Percentiles rank a stretch among this genome's conserved stretches.
These are phyloP conservation scores for Diutina siamensis DNA, from an alignment of 1,139 yeast genomes.

Conservation along the genomic window DNA sequence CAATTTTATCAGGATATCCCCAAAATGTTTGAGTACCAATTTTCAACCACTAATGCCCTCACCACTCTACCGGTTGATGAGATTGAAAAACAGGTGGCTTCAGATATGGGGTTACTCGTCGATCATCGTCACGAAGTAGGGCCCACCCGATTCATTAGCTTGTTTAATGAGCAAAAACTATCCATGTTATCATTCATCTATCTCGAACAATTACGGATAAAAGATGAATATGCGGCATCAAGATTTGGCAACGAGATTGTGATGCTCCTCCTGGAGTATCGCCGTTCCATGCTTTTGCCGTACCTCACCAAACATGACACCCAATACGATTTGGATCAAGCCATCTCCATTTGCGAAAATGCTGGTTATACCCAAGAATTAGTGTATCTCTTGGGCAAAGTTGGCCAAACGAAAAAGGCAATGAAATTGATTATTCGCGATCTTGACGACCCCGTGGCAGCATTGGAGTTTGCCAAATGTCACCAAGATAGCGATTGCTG, in stretches of 20 bases:
- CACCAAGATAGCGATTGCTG: constrained; percentile 70
- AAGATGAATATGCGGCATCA: constrained; percentile 43
- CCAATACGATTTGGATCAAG: constrained; percentile 58
- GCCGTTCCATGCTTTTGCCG: constrained; percentile 38
- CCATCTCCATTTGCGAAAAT: constrained; percentile 51
- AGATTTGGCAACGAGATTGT: constrained; percentile 60
- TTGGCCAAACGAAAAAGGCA: constrained; percentile 74
- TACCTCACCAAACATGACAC: constrained; percentile 38
- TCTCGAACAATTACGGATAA: constrained; percentile 38
- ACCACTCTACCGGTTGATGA: constrained; percentile 29
- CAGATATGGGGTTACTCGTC: constrained; percentile 46
- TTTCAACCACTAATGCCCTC: neutral
- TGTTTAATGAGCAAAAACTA: constrained; percentile 33
- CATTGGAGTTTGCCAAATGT: constrained; percentile 68
- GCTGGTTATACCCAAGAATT: constrained; percentile 51
- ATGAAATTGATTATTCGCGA: constrained; percentile 65
- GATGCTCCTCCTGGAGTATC: constrained; percentile 50
- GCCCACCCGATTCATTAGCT: constrained; percentile 37
- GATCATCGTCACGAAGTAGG: constrained; percentile 54
- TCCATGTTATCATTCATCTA: constrained; percentile 50
- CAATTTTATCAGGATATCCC: neutral
- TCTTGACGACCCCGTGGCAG: constrained; percentile 66
- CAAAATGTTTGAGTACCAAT: neutral
- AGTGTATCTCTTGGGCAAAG: constrained; percentile 70
- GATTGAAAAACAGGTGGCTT: constrained; percentile 27